These are phyloP conservation scores for Cyclotella distinguenda DNA, from an alignment of 108 stramenopile genomes.

Conservation along the genomic window DNA sequence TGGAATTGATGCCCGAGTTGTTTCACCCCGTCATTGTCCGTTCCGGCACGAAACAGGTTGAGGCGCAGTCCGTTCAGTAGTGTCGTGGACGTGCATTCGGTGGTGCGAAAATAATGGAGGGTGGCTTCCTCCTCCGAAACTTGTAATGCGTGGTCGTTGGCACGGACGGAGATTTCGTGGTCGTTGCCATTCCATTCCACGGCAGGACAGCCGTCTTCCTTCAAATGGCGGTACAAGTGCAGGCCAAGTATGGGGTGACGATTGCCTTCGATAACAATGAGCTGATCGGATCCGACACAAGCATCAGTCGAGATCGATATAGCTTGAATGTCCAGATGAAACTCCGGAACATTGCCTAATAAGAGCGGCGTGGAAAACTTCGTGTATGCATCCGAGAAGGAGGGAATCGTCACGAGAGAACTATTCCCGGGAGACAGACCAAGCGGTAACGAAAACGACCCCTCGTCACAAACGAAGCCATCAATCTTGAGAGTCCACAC, in stretches of 20 bases:
- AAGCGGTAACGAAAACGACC: constrained; percentile 4
- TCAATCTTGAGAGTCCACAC: constrained; percentile 24
- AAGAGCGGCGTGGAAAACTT: no score
- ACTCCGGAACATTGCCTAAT: not conserved
- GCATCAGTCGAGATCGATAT: not conserved
- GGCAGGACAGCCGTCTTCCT: not conserved
- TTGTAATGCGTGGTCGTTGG: constrained; percentile 4
- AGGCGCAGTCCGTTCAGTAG: constrained; percentile 33
- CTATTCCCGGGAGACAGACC: constrained; percentile 9
- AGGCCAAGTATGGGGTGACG: not conserved
- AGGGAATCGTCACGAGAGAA: no score
- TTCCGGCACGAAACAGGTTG: constrained; percentile 72
- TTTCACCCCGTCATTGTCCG: constrained; percentile 83
- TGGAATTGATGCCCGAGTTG: constrained; percentile 31
- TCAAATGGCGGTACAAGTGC: not conserved
- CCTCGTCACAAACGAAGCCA: constrained; percentile 20
- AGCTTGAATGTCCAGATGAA: constrained; percentile 21
- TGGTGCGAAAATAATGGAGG: constrained; percentile 12
- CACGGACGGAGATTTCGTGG: not conserved
- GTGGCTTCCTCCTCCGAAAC: not conserved
- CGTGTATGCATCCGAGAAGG: no score
- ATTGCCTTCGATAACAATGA: not conserved
- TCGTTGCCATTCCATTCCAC: not conserved
- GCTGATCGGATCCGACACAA: constrained; percentile 13
- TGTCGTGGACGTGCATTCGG: not conserved